These are phyloP conservation scores for Rhodamnia argentea DNA, from an alignment of 345 rosid genomes.

Conservation along the genomic window DNA sequence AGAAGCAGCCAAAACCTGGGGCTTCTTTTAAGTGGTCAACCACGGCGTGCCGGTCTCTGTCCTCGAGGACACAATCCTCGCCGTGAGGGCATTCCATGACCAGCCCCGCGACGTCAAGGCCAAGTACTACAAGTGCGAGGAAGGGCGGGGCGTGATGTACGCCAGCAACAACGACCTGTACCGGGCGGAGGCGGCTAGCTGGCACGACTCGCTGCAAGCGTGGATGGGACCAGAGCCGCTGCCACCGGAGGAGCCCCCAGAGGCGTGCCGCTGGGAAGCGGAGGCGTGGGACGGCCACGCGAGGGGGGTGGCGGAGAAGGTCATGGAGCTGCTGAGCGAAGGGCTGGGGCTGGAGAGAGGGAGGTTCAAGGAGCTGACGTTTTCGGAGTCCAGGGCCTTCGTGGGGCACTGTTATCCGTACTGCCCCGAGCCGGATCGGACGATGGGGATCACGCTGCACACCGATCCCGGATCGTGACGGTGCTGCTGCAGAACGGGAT, in stretches of 20 bases:
- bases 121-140: constrained; percentile 13
- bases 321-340: constrained; percentile 30
- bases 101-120: constrained; percentile 14
- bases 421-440: constrained; percentile 25
- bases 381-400: background rate
- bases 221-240: constrained; percentile 10
- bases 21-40: constrained; percentile 26
- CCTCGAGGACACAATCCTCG: constrained; percentile 5
- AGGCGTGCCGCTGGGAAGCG: constrained; percentile 8
- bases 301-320: constrained; percentile 15
- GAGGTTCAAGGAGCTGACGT: constrained; percentile 14
- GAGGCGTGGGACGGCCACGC: constrained; percentile 13
- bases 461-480: constrained; percentile 14
- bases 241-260: constrained; percentile 11
- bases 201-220: constrained; percentile 20
- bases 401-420: constrained; percentile 18
- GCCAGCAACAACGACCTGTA: constrained; percentile 24
- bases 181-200: constrained; percentile 13
- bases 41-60: background rate
- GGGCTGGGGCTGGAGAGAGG: constrained; percentile 18
- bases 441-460: constrained; percentile 18
- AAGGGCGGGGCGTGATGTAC: constrained; percentile 1
- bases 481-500: constrained; percentile 15
- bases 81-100: constrained; percentile 19
- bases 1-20: constrained; percentile 13